A percentile compares a stretch with the other conserved stretches of the same genome.
Evolutionary conservation across 2,329 filamentous ascomycete species (phyloP).

Genomic region (Aureobasidium musti): DNA sequence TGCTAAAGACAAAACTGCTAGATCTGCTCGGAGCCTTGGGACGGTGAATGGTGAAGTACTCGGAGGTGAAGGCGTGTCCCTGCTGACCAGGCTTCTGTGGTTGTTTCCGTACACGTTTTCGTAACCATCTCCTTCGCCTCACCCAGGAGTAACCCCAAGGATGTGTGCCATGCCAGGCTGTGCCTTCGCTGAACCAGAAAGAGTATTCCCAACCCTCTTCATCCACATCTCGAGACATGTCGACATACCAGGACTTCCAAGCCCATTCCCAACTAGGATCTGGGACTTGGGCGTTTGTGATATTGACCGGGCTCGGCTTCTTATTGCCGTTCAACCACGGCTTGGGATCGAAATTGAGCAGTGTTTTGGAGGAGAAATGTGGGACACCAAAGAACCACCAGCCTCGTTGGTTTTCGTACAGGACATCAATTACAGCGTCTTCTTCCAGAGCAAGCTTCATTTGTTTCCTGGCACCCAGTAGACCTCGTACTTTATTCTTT

Average conservation of each 20-base stretch:
- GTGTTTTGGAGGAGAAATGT: conserved; percentile 82
- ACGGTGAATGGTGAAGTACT: conserved; percentile 75
- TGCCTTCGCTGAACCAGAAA: conserved; percentile 68
- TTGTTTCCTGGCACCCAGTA: conserved; percentile 39
- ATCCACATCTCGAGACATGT: conserved; percentile 80
- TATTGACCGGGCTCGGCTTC: conserved; percentile 64
- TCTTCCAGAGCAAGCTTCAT: conserved; percentile 41
- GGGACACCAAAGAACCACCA: conserved; percentile 85
- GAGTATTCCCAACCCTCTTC: conserved; percentile 97
- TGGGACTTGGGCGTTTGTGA: conserved; percentile 85
- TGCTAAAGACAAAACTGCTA: conserved; percentile 28
- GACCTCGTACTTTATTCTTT: conserved; percentile 37
- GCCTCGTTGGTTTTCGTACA: conserved; percentile 95
- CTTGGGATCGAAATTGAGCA: conserved; percentile 81
- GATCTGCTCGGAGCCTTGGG: conserved; percentile 35
- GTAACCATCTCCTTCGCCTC: conserved; percentile 82
- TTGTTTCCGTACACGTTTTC: conserved; percentile 70
- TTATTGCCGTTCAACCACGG: conserved; percentile 73
- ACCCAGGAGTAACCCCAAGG: conserved; percentile 96
- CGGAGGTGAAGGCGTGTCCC: conserved; percentile 68
- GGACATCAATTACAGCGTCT: conserved; percentile 69
- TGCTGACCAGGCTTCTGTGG: conserved; percentile 46
- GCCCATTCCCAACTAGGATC: conserved; percentile 96
- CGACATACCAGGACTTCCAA: conserved; percentile 70
- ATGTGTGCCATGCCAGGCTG: conserved; percentile 78